Conservation (phyloP, 441 rosid species). For the Eruca vesicaria region DNA sequence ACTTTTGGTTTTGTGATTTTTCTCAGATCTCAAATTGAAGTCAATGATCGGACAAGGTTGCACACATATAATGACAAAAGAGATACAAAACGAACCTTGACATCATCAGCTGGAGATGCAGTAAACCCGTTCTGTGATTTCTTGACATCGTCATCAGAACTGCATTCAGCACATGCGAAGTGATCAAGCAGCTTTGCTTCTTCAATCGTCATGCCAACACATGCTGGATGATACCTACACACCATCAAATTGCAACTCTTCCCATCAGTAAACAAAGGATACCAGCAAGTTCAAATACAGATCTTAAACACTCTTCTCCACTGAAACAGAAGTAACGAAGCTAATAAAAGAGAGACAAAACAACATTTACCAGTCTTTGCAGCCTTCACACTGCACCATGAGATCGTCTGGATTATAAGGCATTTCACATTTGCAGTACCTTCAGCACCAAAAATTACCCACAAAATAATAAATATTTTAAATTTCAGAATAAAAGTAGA, state of each 20-base stretch:
- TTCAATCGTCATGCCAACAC: constrained; percentile 85
- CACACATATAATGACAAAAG: neutral
- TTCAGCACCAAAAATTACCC: constrained; percentile 31
- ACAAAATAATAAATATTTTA: constrained; percentile 13
- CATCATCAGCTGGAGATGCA: constrained; percentile 57
- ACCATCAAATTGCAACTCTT: constrained; percentile 12
- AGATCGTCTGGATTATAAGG: constrained; percentile 92
- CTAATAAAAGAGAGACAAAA: neutral
- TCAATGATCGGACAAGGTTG: constrained; percentile 19
- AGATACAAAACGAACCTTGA: constrained; percentile 44
- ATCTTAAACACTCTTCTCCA: neutral
- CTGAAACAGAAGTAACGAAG: neutral
- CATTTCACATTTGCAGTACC: constrained; percentile 98
- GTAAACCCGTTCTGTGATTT: constrained; percentile 54
- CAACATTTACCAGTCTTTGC: constrained; percentile 79
- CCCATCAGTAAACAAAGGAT: neutral
- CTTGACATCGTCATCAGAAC: constrained; percentile 62
- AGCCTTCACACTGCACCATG: constrained; percentile 89
- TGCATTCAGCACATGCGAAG: constrained; percentile 79
- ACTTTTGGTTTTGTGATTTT: neutral
- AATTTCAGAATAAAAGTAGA: neutral
- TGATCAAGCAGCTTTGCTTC: constrained; percentile 81
- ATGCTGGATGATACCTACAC: constrained; percentile 76
- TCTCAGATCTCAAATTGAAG: neutral
- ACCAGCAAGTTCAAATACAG: neutral